phyloP scores from a whole-genome alignment of 352 stramenopile genomes.

The Pythium plurisporium region DNA sequence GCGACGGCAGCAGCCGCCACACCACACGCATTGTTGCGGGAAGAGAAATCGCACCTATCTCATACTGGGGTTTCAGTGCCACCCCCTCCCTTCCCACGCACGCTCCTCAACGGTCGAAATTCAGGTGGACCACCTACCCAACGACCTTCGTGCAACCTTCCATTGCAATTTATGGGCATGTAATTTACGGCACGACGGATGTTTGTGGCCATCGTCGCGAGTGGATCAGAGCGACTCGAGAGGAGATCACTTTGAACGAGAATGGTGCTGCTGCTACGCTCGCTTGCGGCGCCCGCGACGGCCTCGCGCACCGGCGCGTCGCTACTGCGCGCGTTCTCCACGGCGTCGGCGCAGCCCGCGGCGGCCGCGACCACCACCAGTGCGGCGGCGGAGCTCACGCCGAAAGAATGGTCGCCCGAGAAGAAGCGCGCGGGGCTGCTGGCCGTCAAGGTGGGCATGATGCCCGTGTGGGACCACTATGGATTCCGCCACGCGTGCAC shows the following conservation, averaged over 20 bases:
- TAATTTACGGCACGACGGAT: not conserved
- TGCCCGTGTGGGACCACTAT: conserved; percentile 98
- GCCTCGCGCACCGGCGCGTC: conserved; percentile 8
- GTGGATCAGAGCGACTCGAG: too few relatives aligned
- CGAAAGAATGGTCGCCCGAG: conserved; percentile 56
- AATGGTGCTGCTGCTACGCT: conserved; percentile 14
- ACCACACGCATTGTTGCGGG: conserved; percentile 7
- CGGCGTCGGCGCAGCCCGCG: not conserved
- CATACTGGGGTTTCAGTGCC: not conserved
- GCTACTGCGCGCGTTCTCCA: conserved; percentile 17
- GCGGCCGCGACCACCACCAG: not conserved
- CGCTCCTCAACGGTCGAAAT: too few relatives aligned
- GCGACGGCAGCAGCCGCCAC: conserved; percentile 23
- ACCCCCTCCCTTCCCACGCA: not conserved
- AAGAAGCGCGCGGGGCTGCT: conserved; percentile 88
- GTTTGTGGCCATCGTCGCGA: conserved; percentile 4
- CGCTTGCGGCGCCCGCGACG: conserved; percentile 9
- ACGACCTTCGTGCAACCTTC: conserved; percentile 7
- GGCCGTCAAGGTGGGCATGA: conserved; percentile 98
- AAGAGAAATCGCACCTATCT: not conserved
- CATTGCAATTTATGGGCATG: not conserved
- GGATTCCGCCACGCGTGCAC: conserved; percentile 96
- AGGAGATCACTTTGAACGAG: conserved; percentile 3
- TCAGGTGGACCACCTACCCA: too few relatives aligned
- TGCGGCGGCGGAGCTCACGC: conserved; percentile 11